Conservation (phyloP, 768 basidiomycete species). For the Podaxis sp. region DNA sequence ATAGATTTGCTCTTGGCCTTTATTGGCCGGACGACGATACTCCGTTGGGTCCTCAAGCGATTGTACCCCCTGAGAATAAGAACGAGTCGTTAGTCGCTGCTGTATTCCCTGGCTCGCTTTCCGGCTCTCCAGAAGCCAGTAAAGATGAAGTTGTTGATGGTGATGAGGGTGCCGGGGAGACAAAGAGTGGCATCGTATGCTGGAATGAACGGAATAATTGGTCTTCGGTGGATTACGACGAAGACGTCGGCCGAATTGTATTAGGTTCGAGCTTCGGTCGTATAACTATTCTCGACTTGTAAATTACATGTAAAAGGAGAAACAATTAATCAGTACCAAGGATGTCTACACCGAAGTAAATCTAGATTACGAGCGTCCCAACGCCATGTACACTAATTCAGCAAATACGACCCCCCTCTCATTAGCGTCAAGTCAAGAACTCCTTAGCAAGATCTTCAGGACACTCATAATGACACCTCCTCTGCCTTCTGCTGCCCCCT, state of each 20-base stretch:
- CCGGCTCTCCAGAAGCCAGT: background rate
- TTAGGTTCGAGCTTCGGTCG: slow-evolving; percentile 2
- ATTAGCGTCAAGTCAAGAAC: background rate
- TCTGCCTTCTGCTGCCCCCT: background rate
- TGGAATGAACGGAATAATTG: slow-evolving; percentile 5
- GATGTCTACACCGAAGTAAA: background rate
- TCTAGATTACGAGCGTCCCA: background rate
- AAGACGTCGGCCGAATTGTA: slow-evolving; percentile 4
- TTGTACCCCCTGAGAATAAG: slow-evolving; percentile 6
- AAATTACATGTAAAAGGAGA: background rate
- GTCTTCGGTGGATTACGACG: slow-evolving; percentile 8
- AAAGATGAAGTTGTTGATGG: background rate
- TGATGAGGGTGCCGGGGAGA: background rate
- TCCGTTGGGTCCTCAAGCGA: slow-evolving; percentile 4
- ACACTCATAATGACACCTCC: background rate
- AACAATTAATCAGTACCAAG: background rate
- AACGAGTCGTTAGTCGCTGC: slow-evolving; percentile 45
- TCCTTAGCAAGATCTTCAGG: background rate
- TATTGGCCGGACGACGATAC: slow-evolving; percentile 22
- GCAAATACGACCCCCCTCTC: no score
- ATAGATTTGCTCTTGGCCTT: slow-evolving; percentile 38
- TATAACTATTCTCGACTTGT: slow-evolving; percentile 3
- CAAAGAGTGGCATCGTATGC: slow-evolving; percentile 17
- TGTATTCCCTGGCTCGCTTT: slow-evolving; percentile 49
- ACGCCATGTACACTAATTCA: no score